Percentiles rank a stretch among this genome's conserved stretches.
Conservation (phyloP, 352 stramenopile genomes). For the Phytophthora sojae region DNA sequence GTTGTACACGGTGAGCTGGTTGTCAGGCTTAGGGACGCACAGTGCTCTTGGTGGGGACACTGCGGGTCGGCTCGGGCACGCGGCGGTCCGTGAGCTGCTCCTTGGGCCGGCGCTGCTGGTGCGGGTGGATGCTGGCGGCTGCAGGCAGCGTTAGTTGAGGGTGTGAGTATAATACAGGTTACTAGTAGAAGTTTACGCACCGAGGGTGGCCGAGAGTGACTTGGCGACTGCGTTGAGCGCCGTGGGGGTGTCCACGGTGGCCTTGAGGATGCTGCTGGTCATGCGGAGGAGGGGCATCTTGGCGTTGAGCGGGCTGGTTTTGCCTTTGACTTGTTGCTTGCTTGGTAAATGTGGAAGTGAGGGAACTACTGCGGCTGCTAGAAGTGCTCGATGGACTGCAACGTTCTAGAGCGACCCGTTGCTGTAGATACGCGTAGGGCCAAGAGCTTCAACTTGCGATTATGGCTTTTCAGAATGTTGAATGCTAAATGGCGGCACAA, state of each 20-base stretch:
- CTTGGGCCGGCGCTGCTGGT: slow-evolving; percentile 14
- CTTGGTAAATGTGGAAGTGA: slow-evolving; percentile 14
- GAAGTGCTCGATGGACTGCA: background rate
- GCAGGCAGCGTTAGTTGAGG: background rate
- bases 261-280: slow-evolving; percentile 33
- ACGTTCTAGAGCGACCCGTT: background rate
- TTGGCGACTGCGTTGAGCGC: slow-evolving; percentile 30
- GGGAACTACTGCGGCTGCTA: background rate
- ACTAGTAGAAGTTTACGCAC: background rate
- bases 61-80: slow-evolving; percentile 15
- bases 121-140: slow-evolving; percentile 24
- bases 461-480: background rate
- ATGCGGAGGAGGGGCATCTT: slow-evolving; percentile 30
- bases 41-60: slow-evolving; percentile 12
- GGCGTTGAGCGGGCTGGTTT: background rate
- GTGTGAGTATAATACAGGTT: background rate
- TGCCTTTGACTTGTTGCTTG: background rate
- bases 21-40: slow-evolving; percentile 9
- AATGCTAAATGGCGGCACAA: background rate
- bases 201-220: slow-evolving; percentile 26
- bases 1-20: background rate
- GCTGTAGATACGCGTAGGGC: slow-evolving; percentile 6
- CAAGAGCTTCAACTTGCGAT: slow-evolving; percentile 11
- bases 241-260: slow-evolving; percentile 27
- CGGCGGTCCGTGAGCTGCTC: slow-evolving; percentile 16